These are phyloP conservation scores for Backusella mclennaniae DNA, from an alignment of 192 early-diverging fungal species.

Conservation along the genomic window DNA sequence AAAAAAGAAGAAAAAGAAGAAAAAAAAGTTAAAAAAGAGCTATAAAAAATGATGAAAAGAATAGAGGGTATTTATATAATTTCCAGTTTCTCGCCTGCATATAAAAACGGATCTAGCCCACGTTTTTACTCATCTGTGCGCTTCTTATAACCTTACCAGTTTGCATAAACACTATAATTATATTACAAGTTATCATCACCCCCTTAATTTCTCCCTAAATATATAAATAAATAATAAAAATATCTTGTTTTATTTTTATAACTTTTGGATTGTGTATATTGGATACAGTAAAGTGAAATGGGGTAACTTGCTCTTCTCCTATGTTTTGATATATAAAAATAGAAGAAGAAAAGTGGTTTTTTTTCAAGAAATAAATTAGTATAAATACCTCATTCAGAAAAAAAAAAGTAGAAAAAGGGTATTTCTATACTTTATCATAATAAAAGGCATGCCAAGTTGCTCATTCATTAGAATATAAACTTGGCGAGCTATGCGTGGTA, in stretches of 20 bases:
- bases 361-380: background rate
- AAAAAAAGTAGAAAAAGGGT: background rate
- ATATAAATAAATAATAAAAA: background rate
- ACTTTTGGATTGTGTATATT: background rate
- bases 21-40: constrained; percentile 15
- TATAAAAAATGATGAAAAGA: constrained; percentile 1
- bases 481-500: background rate
- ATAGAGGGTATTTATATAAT: background rate
- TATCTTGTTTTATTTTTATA: background rate
- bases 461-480: constrained; percentile 5
- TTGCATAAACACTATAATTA: constrained; percentile 1
- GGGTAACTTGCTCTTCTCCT: background rate
- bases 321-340: background rate
- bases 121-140: background rate
- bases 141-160: background rate
- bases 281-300: background rate
- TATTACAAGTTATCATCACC: background rate
- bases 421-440: background rate
- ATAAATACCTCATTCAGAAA: background rate
- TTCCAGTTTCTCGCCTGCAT: background rate
- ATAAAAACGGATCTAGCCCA: background rate
- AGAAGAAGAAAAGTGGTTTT: background rate
- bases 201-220: background rate
- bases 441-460: background rate
- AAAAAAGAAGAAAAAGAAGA: constrained; percentile 3